These are phyloP conservation scores for Nepenthes gracilis DNA, from an alignment of 148 eudicot genomes.

Conservation along the genomic window DNA sequence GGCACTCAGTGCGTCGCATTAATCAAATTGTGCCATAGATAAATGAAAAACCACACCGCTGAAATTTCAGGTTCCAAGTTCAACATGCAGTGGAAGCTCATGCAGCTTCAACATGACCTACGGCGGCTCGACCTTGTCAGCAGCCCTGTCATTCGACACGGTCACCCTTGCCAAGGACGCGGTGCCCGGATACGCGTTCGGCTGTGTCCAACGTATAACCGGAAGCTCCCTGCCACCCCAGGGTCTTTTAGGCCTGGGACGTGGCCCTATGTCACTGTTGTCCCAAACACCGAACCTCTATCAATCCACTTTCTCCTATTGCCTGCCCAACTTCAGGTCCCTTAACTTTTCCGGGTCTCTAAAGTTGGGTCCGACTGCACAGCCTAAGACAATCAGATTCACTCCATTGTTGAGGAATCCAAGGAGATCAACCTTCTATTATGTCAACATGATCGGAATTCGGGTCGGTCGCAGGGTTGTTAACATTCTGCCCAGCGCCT, in stretches of 20 bases:
- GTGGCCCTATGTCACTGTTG: constrained; percentile 63
- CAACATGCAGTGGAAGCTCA: constrained; percentile 27
- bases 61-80: constrained; percentile 35
- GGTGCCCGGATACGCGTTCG: constrained; percentile 48
- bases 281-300: constrained; percentile 48
- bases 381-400: constrained; percentile 44
- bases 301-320: constrained; percentile 63
- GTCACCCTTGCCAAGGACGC: constrained; percentile 56
- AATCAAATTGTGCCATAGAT: too few relatives aligned
- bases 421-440: constrained; percentile 57
- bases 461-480: constrained; percentile 45
- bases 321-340: constrained; percentile 57
- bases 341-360: constrained; percentile 48
- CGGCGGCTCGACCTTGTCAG: constrained; percentile 52
- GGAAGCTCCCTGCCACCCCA: constrained; percentile 62
- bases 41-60: too few relatives aligned
- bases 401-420: constrained; percentile 63
- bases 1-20: too few relatives aligned
- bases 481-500: constrained; percentile 39
- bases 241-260: constrained; percentile 72
- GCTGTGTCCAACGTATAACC: constrained; percentile 51
- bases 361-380: constrained; percentile 51
- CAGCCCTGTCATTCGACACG: constrained; percentile 58
- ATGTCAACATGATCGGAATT: constrained; percentile 56
- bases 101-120: constrained; percentile 67